Conservation (phyloP, 805 yeast genomes). For the Clavispora fructus region DNA sequence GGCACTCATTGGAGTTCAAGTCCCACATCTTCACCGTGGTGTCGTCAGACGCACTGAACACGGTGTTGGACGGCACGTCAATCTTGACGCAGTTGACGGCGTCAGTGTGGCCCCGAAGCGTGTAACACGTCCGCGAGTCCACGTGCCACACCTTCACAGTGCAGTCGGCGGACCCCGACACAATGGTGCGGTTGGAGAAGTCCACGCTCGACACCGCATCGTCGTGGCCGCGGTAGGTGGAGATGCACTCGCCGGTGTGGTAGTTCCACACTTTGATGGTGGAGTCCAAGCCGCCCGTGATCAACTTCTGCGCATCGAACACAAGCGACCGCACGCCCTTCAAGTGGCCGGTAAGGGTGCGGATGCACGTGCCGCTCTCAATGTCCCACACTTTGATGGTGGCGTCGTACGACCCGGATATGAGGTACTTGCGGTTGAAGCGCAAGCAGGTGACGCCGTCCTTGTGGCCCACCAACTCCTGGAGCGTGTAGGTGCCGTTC, state of each 20-base stretch:
- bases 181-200: constrained; percentile 72
- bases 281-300: constrained; percentile 87
- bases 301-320: constrained; percentile 83
- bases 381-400: constrained; percentile 92
- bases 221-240: constrained; percentile 90
- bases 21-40: constrained; percentile 95
- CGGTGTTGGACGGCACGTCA: constrained; percentile 70
- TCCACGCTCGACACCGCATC: constrained; percentile 84
- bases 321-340: constrained; percentile 81
- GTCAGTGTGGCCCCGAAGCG: constrained; percentile 88
- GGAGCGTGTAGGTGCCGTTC: constrained; percentile 62
- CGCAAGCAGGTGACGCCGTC: constrained; percentile 89
- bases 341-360: constrained; percentile 82
- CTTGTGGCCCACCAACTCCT: constrained; percentile 71
- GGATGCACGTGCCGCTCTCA: constrained; percentile 66
- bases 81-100: constrained; percentile 89
- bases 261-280: constrained; percentile 96
- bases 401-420: constrained; percentile 91
- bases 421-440: constrained; percentile 66
- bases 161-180: constrained; percentile 88
- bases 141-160: constrained; percentile 97
- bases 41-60: constrained; percentile 88
- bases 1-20: constrained; percentile 69
- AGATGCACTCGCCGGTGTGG: constrained; percentile 87
- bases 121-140: constrained; percentile 85